Percentiles rank a stretch among this genome's conserved stretches.
phyloP scores from a whole-genome alignment of 768 basidiomycete genomes.

The Serendipita sp. region DNA sequence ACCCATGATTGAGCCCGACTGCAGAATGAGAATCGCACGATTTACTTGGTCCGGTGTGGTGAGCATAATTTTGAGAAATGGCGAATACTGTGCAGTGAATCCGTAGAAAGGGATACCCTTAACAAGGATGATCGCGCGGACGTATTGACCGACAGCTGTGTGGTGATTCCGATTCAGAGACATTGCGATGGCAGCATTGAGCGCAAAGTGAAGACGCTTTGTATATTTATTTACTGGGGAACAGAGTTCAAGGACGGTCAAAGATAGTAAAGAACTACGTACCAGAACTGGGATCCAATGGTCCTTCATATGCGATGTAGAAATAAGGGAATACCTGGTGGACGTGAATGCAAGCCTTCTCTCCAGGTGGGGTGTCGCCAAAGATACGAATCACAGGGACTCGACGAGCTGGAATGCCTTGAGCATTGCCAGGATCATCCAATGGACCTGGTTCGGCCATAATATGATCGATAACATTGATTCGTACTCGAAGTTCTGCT shows the following conservation, averaged over 20 bases:
- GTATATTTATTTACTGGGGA: slow-evolving; percentile 60
- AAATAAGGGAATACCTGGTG: slow-evolving; percentile 94
- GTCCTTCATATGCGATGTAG: slow-evolving; percentile 66
- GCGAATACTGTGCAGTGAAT: slow-evolving; percentile 67
- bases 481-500: slow-evolving; percentile 25
- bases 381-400: slow-evolving; percentile 79
- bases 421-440: slow-evolving; percentile 32
- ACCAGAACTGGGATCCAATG: slow-evolving; percentile 51
- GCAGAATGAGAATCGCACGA: slow-evolving; percentile 60
- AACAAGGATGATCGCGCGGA: slow-evolving; percentile 67
- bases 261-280: slow-evolving; percentile 15
- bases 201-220: slow-evolving; percentile 46
- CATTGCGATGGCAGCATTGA: slow-evolving; percentile 76
- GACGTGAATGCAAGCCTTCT: slow-evolving; percentile 73
- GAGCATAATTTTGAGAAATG: slow-evolving; percentile 77
- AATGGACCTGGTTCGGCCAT: slow-evolving; percentile 42
- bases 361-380: slow-evolving; percentile 61
- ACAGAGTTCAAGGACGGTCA: neutral
- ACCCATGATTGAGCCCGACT: slow-evolving; percentile 68
- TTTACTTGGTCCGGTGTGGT: slow-evolving; percentile 53
- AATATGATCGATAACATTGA: slow-evolving; percentile 49
- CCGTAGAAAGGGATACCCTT: slow-evolving; percentile 97
- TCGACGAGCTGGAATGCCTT: slow-evolving; percentile 28
- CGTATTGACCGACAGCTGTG: slow-evolving; percentile 39
- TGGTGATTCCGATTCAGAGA: slow-evolving; percentile 61